Evolutionary conservation across 257 asterid species (phyloP).

Genomic region (Solanum gracilifrons): DNA sequence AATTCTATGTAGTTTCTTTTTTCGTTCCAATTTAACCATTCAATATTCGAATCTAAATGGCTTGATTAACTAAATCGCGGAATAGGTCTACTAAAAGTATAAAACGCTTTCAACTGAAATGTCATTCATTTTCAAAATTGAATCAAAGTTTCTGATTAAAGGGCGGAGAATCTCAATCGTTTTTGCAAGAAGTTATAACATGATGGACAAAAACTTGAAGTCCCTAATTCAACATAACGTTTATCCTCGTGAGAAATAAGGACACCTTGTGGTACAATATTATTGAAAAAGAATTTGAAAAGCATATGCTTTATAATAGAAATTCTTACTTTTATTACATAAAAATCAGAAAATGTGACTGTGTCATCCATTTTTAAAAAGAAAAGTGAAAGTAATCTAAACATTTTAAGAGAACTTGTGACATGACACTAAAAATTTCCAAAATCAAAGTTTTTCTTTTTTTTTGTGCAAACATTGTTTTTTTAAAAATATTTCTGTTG

Average conservation of each 20-base stretch:
- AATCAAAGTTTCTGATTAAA: neutral
- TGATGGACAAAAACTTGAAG: neutral
- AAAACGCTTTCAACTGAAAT: neutral
- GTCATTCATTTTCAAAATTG: accelerated
- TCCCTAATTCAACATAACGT: neutral
- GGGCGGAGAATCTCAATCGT: neutral
- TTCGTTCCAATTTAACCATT: neutral
- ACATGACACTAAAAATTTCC: neutral
- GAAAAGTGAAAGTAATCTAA: neutral
- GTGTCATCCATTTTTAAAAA: too few species aligned
- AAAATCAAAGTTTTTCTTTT: neutral
- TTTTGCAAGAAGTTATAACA: neutral
- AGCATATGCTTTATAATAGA: neutral
- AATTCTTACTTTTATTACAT: neutral
- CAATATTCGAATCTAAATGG: neutral
- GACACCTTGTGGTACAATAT: neutral
- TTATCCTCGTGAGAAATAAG: too few species aligned
- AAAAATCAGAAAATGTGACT: neutral
- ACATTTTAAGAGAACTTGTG: neutral
- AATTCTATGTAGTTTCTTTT: accelerated
- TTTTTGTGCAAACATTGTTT: neutral
- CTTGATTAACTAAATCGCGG: neutral
- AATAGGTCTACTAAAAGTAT: too few species aligned
- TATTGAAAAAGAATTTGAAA: neutral
- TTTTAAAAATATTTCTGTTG: too few species aligned